Percentiles rank a stretch among this genome's conserved stretches.
These are phyloP conservation scores for Diddensiella transvaalensis DNA, from an alignment of 805 yeast species.

Conservation along the genomic window DNA sequence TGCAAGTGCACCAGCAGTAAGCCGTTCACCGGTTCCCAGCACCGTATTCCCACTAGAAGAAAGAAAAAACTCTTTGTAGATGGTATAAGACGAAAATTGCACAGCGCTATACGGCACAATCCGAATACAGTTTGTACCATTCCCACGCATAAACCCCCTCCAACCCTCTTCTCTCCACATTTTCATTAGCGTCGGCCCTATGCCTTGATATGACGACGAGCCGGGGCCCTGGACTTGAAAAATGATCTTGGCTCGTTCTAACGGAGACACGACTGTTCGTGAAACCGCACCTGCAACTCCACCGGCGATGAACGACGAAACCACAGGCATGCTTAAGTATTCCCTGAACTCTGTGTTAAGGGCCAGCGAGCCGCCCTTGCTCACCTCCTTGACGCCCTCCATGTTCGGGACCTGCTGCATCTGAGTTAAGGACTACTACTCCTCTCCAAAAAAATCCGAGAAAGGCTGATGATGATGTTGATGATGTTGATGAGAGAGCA, in stretches of 20 bases:
- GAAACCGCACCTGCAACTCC: conserved; percentile 96
- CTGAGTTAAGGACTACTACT: too few relatives aligned
- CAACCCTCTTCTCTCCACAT: conserved; percentile 92
- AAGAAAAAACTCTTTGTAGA: conserved; percentile 43
- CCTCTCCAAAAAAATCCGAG: too few relatives aligned
- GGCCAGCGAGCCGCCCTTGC: neutral
- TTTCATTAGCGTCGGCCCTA: conserved; percentile 66
- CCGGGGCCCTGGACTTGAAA: conserved; percentile 80
- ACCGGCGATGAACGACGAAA: conserved; percentile 86
- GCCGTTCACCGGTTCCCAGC: conserved; percentile 35
- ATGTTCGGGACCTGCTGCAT: too few relatives aligned
- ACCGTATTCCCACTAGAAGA: neutral
- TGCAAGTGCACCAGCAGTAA: conserved; percentile 74
- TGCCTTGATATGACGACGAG: conserved; percentile 52
- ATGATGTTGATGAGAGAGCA: too few relatives aligned
- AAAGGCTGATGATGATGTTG: too few relatives aligned
- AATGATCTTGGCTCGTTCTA: conserved; percentile 89
- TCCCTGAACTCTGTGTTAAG: conserved; percentile 4
- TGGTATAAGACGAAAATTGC: conserved; percentile 82
- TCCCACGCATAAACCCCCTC: conserved; percentile 85
- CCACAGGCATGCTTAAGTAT: conserved; percentile 33
- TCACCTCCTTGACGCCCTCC: neutral
- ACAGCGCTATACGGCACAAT: conserved; percentile 94
- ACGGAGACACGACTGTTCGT: conserved; percentile 89
- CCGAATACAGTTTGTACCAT: conserved; percentile 82